A percentile compares a stretch with the other conserved stretches of the same genome.
phyloP scores from a whole-genome alignment of 371 early-diverging fungal genomes.

The Parasitella parasitica region DNA sequence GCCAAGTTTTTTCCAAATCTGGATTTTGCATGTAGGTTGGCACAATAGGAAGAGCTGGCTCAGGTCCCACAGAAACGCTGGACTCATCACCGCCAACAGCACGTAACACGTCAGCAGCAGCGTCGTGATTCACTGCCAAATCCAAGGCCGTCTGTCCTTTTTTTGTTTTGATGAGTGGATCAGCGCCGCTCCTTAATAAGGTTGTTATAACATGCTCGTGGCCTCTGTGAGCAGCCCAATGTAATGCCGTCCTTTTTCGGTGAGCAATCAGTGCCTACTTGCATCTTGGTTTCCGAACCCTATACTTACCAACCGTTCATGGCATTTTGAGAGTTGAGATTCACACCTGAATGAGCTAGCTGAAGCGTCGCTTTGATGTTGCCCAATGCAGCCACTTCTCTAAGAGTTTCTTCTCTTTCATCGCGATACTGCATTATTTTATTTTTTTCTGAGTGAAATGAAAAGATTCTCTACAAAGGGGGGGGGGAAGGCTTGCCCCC shows the following conservation, averaged over 20 bases:
- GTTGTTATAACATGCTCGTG: slow-evolving; percentile 54
- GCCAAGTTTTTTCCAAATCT: slow-evolving; percentile 72
- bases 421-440: slow-evolving; percentile 20
- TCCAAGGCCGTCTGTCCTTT: slow-evolving; percentile 63
- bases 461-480: no score
- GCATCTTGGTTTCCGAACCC: no score
- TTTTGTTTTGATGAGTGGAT: slow-evolving; percentile 47
- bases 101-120: slow-evolving; percentile 40
- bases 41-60: slow-evolving; percentile 50
- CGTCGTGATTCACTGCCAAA: slow-evolving; percentile 51
- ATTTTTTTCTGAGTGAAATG: not conserved
- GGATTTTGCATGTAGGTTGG: slow-evolving; percentile 73
- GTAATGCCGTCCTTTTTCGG: slow-evolving; percentile 61
- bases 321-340: slow-evolving; percentile 62
- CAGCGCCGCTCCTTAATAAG: slow-evolving; percentile 60
- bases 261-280: not conserved
- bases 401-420: slow-evolving; percentile 62
- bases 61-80: slow-evolving; percentile 23
- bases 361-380: slow-evolving; percentile 68
- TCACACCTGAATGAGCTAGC: slow-evolving; percentile 60
- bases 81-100: slow-evolving; percentile 5
- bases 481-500: no score
- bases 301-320: slow-evolving; percentile 76
- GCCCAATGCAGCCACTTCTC: slow-evolving; percentile 76
- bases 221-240: slow-evolving; percentile 71